Evolutionary conservation across 495 filamentous ascomycete genomes (phyloP).

Genomic region (Tricharina praecox): DNA sequence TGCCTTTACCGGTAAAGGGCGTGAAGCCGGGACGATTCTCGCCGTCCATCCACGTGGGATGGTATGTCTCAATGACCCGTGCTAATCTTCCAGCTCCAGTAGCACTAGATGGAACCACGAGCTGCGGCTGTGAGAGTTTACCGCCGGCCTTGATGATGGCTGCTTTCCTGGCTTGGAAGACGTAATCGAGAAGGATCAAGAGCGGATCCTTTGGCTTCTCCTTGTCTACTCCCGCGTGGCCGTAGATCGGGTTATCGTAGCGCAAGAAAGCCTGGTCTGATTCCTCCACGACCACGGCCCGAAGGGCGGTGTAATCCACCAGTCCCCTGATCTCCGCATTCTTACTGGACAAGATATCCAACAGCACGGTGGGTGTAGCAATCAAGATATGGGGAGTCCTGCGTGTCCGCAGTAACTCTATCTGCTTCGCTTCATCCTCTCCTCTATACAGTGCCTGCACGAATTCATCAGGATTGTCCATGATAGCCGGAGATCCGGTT

Average conservation of each 20-base stretch:
- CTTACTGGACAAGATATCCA: slow-evolving; percentile 17
- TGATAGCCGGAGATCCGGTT: slow-evolving; percentile 12
- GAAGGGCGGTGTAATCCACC: slow-evolving; percentile 17
- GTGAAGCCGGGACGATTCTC: slow-evolving; percentile 2
- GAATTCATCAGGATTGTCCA: slow-evolving; percentile 8
- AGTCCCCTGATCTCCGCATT: slow-evolving; percentile 9
- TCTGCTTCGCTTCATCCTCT: slow-evolving; percentile 7
- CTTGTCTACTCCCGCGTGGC: no score
- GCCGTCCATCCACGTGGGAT: slow-evolving; percentile 12
- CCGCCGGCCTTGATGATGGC: neutral
- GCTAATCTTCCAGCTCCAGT: slow-evolving; percentile 11
- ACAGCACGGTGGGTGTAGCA: slow-evolving; percentile 13
- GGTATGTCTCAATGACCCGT: slow-evolving; percentile 9
- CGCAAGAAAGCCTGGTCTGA: slow-evolving; percentile 13
- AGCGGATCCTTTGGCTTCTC: slow-evolving; percentile 9
- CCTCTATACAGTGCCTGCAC: slow-evolving; percentile 19
- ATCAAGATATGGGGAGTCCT: slow-evolving; percentile 24
- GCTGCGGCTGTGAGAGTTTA: slow-evolving; percentile 14
- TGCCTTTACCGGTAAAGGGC: slow-evolving; percentile 3
- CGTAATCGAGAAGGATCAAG: slow-evolving; percentile 21
- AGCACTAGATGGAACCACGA: slow-evolving; percentile 17
- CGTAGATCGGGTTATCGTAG: neutral
- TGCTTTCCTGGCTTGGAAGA: slow-evolving; percentile 11
- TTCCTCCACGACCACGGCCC: slow-evolving; percentile 21
- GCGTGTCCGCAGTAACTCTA: slow-evolving; percentile 7